These are phyloP conservation scores for Pezicula radicicola DNA, from an alignment of 2,329 filamentous ascomycete species.

Conservation along the genomic window DNA sequence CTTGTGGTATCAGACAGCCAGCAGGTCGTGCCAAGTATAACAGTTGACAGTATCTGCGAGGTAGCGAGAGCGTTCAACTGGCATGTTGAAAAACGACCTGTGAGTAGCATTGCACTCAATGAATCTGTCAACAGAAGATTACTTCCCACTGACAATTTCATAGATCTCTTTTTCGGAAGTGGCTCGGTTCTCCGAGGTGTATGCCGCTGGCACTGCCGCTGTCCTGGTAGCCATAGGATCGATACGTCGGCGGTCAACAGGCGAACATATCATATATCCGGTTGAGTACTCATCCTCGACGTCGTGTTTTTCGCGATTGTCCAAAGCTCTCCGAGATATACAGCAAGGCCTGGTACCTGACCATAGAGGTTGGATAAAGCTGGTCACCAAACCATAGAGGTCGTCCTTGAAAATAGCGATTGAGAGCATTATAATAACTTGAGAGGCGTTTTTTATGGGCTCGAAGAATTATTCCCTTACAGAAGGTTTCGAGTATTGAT, in stretches of 20 bases:
- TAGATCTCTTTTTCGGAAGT: conserved; percentile 1
- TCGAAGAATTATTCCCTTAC: not conserved
- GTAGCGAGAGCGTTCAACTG: conserved; percentile 76
- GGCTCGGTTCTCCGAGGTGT: conserved; percentile 55
- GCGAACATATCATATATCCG: conserved; percentile 52
- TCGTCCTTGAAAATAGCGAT: not conserved
- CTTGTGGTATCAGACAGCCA: conserved; percentile 78
- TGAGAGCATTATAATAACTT: not conserved
- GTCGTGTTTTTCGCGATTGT: not conserved
- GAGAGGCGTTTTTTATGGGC: not conserved
- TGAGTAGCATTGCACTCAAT: not conserved
- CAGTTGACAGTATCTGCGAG: conserved; percentile 70
- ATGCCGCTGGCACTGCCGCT: conserved; percentile 86
- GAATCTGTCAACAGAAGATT: not conserved
- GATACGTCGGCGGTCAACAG: conserved; percentile 62
- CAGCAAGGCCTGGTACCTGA: conserved; percentile 1
- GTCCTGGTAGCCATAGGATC: conserved; percentile 85
- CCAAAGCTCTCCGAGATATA: not conserved
- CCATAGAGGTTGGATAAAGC: not conserved
- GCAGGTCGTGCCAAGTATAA: conserved; percentile 82
- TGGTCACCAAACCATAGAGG: not conserved
- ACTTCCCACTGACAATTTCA: not conserved
- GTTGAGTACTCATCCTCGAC: conserved; percentile 25
- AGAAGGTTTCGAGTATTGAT: not conserved
- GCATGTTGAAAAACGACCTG: conserved; percentile 58